Evolutionary conservation across 1,284 basidiomycete species (phyloP).

Genomic region (Naganishia sp.): DNA sequence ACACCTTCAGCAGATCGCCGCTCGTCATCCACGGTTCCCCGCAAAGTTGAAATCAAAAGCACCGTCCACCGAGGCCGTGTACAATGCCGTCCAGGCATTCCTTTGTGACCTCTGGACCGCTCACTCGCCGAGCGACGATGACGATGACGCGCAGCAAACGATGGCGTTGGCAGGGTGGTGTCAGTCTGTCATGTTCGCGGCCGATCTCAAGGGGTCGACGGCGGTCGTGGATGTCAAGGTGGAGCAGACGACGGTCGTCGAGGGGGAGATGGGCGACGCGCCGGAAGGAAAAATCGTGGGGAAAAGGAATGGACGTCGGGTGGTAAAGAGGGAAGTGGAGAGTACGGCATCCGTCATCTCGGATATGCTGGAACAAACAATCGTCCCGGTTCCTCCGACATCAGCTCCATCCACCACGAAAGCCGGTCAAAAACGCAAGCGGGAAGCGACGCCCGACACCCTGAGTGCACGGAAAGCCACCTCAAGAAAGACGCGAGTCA

Average conservation of each 20-base stretch:
- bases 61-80: slow-evolving; percentile 71
- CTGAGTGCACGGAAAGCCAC: too few relatives aligned
- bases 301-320: neutral
- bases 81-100: slow-evolving; percentile 71
- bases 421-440: slow-evolving; percentile 4
- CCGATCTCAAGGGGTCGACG: slow-evolving; percentile 42
- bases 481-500: neutral
- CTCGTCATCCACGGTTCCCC: slow-evolving; percentile 75
- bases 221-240: slow-evolving; percentile 24
- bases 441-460: neutral
- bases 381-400: neutral
- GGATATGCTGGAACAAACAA: neutral
- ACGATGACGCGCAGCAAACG: slow-evolving; percentile 36
- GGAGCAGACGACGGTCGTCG: neutral
- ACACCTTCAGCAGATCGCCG: slow-evolving; percentile 82
- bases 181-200: slow-evolving; percentile 68
- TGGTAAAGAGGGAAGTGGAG: neutral
- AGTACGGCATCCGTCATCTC: slow-evolving; percentile 8
- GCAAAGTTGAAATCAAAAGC: slow-evolving; percentile 53
- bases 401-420: neutral
- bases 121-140: too few relatives aligned
- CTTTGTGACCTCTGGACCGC: slow-evolving; percentile 70
- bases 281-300: neutral
- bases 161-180: slow-evolving; percentile 79
- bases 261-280: neutral